phyloP scores from a whole-genome alignment of 148 eudicot species.

The Tetragonia tetragonoides region DNA sequence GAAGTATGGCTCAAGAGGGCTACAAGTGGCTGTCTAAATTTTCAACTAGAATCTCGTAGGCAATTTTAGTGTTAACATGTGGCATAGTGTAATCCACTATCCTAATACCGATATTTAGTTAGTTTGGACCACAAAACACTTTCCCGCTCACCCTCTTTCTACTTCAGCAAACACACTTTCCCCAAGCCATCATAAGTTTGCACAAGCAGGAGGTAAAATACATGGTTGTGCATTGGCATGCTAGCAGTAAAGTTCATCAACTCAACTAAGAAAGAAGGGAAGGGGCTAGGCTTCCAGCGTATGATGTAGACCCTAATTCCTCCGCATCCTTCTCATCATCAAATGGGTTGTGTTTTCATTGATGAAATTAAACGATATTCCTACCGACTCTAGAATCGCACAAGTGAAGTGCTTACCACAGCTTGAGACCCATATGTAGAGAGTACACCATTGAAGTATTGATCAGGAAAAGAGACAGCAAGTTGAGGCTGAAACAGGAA shows the following conservation, averaged over 20 bases:
- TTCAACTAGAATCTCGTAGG: constrained; percentile 21
- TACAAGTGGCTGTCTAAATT: constrained; percentile 16
- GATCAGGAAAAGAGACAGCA: constrained; percentile 43
- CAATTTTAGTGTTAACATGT: constrained; percentile 19
- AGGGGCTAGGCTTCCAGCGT: not conserved
- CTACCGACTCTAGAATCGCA: not conserved
- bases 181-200: not conserved
- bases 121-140: constrained; percentile 7
- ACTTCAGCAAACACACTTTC: not conserved
- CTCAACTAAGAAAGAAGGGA: too few species aligned
- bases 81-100: constrained; percentile 29
- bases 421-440: constrained; percentile 47
- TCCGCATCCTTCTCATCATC: not conserved
- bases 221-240: not conserved
- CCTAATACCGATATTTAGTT: constrained; percentile 2
- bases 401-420: constrained; percentile 39
- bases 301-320: not conserved
- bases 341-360: not conserved
- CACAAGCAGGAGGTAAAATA: not conserved
- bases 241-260: not conserved
- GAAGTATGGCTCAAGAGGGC: not conserved
- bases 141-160: not conserved
- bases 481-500: constrained; percentile 45
- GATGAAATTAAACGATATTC: not conserved
- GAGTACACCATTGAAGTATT: constrained; percentile 33